Conservation (phyloP, 345 rosid genomes). For the Populus pruinosa region DNA sequence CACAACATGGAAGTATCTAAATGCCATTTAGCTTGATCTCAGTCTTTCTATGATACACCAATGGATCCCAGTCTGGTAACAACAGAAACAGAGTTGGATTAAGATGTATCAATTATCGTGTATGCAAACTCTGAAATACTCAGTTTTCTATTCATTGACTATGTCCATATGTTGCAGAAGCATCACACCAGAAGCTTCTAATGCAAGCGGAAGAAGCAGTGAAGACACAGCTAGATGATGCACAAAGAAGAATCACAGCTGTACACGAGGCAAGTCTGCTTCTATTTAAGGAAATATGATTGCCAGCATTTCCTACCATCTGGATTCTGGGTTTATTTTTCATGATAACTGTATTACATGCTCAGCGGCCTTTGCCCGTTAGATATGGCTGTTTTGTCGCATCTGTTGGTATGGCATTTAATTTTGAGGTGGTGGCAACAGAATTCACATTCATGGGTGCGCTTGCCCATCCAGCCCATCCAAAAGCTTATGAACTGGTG, state of each 20-base stretch:
- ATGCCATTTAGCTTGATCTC: neutral
- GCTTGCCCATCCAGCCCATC: neutral
- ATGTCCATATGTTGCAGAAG: slow-evolving; percentile 44
- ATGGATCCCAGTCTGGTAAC: neutral
- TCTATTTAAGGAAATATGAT: neutral
- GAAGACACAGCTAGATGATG: slow-evolving; percentile 52
- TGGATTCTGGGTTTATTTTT: neutral
- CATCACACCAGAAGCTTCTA: slow-evolving; percentile 64
- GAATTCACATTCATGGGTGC: neutral
- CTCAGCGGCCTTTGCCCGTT: too few relatives aligned
- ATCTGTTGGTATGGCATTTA: neutral
- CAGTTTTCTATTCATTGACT: neutral
- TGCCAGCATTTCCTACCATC: neutral
- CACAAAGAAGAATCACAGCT: slow-evolving; percentile 53
- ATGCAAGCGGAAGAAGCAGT: slow-evolving; percentile 61
- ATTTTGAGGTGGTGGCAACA: neutral
- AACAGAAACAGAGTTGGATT: neutral
- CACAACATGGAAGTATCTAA: neutral
- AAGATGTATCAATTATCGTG: neutral
- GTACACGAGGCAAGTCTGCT: slow-evolving; percentile 64
- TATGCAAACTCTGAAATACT: neutral
- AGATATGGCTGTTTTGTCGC: neutral
- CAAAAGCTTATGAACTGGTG: slow-evolving; percentile 4
- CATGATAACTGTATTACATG: too few relatives aligned
- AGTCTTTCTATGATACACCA: neutral